Conservation (phyloP, 768 basidiomycete genomes). For the Termitomyces sp. region DNA sequence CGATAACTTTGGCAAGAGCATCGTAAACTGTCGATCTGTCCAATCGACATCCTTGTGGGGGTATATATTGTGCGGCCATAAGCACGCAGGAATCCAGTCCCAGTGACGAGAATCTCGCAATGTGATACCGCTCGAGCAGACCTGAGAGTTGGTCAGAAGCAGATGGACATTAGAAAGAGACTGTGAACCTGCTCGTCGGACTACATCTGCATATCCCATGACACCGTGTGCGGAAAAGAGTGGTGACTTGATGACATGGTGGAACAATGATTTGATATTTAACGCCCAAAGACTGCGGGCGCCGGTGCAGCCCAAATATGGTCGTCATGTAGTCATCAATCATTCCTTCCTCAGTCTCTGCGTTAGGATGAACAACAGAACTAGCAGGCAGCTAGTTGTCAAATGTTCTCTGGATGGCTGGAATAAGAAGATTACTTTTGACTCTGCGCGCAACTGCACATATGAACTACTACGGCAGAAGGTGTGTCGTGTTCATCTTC, state of each 20-base stretch:
- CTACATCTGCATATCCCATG: constrained; percentile 2
- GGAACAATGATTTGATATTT: not conserved
- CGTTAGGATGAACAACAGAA: constrained; percentile 34
- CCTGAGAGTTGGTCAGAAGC: constrained; percentile 17
- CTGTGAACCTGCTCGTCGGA: constrained; percentile 13
- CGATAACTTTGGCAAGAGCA: constrained; percentile 22
- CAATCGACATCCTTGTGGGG: constrained; percentile 8
- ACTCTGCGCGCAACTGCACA: constrained; percentile 72
- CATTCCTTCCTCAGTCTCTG: not conserved
- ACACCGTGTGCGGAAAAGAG: not conserved
- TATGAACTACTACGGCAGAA: constrained; percentile 68
- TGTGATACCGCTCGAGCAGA: constrained; percentile 27
- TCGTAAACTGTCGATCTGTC: constrained; percentile 19
- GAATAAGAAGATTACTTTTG: constrained; percentile 74
- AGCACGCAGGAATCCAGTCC: constrained; percentile 28
- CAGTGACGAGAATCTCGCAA: constrained; percentile 21
- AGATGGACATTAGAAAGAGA: not conserved
- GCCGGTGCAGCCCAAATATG: not conserved
- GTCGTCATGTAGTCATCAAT: not conserved
- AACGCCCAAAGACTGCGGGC: constrained; percentile 12
- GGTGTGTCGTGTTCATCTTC: constrained; percentile 36
- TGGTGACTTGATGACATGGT: not conserved
- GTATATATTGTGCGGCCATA: constrained; percentile 23
- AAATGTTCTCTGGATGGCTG: constrained; percentile 77
- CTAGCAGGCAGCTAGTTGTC: constrained; percentile 75